Conservation (phyloP, 208 protist genomes). For the Paratrypanosoma confusum region DNA sequence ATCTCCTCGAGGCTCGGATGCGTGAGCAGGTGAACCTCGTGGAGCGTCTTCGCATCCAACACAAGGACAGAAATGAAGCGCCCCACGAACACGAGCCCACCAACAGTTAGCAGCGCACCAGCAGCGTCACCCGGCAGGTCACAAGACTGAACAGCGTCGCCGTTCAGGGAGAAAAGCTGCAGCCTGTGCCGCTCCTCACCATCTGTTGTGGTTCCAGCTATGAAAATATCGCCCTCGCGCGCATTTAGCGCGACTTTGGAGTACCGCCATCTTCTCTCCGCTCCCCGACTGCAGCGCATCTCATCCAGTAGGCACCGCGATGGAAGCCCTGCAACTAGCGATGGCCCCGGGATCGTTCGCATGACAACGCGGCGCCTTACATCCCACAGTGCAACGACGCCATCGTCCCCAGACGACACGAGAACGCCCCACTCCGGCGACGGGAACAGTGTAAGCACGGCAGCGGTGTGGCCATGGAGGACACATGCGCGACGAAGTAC, state of each 20-base stretch:
- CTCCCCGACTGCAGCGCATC: background rate
- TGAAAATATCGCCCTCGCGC: conserved; percentile 18
- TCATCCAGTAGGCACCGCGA: conserved; percentile 2
- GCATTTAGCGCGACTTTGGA: conserved; percentile 14
- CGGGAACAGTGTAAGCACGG: conserved; percentile 9
- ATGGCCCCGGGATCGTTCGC: conserved; percentile 10
- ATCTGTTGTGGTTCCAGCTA: conserved; percentile 7
- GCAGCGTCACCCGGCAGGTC: conserved; percentile 3
- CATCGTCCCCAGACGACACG: conserved; percentile 16
- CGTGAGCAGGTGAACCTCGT: conserved; percentile 10
- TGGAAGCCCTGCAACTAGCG: conserved; percentile 1
- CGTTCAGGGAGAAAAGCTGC: conserved; percentile 14
- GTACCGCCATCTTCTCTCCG: conserved; percentile 6
- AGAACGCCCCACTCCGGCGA: conserved; percentile 20
- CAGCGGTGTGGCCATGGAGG: conserved; percentile 17
- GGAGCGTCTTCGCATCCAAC: conserved; percentile 5
- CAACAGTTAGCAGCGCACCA: conserved; percentile 16
- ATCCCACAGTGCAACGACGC: conserved; percentile 17
- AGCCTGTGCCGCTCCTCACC: conserved; percentile 5
- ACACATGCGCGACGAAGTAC: conserved; percentile 6
- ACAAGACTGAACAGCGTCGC: conserved; percentile 8
- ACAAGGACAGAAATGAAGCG: conserved; percentile 6
- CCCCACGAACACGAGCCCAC: conserved; percentile 16
- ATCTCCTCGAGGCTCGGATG: conserved; percentile 13
- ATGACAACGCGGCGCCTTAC: conserved; percentile 10